A percentile compares a stretch with the other conserved stretches of the same genome.
Evolutionary conservation across 2,329 filamentous ascomycete genomes (phyloP).

Genomic region (Cladosporium sp.): DNA sequence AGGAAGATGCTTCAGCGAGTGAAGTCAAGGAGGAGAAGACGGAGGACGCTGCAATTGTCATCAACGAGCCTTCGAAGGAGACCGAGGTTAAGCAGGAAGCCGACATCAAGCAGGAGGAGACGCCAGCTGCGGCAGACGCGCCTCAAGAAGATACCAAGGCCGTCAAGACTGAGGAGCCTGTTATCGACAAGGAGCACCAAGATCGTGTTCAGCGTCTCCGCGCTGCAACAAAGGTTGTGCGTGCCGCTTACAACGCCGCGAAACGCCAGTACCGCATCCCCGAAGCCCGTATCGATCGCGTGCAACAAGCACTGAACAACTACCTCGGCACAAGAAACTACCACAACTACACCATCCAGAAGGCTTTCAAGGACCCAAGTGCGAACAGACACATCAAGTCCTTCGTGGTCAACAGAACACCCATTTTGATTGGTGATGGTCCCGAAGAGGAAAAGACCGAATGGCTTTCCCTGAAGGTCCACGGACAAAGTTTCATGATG

Average conservation of each 20-base stretch:
- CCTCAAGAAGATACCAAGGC: constrained; percentile 9
- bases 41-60: constrained; percentile 17
- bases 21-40: constrained; percentile 16
- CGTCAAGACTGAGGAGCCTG: constrained; percentile 3
- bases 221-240: constrained; percentile 58
- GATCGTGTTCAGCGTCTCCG: constrained; percentile 39
- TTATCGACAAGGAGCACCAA: constrained; percentile 20
- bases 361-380: constrained; percentile 75
- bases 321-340: constrained; percentile 88
- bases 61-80: constrained; percentile 14
- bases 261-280: constrained; percentile 85
- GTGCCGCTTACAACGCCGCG: constrained; percentile 76
- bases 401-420: constrained; percentile 73
- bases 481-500: constrained; percentile 99
- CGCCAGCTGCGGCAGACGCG: not conserved
- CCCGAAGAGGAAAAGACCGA: constrained; percentile 64
- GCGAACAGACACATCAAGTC: constrained; percentile 90
- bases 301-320: constrained; percentile 71
- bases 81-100: constrained; percentile 4
- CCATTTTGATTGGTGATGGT: constrained; percentile 45
- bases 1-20: constrained; percentile 23
- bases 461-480: constrained; percentile 93
- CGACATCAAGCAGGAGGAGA: constrained; percentile 5
- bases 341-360: constrained; percentile 97
- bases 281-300: constrained; percentile 65